These are phyloP conservation scores for Brassica balearica DNA, from an alignment of 441 rosid genomes.

Conservation along the genomic window DNA sequence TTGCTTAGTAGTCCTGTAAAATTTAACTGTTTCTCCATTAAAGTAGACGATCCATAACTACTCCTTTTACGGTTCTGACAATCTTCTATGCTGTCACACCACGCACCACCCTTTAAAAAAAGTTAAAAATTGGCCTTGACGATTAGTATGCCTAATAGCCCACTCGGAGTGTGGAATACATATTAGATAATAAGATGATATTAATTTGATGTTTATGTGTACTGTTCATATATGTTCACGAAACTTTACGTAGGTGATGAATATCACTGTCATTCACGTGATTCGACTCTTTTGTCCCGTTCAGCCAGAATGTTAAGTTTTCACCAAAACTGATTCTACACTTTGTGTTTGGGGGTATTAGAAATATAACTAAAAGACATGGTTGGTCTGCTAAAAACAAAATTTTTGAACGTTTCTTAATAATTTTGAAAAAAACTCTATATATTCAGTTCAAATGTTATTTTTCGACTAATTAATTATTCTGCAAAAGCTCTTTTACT, in stretches of 20 bases:
- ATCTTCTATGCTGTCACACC: conserved; percentile 78
- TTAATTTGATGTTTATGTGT: neutral
- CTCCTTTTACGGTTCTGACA: conserved; percentile 70
- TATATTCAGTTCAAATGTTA: too few species aligned
- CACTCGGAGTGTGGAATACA: neutral
- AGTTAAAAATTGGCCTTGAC: neutral
- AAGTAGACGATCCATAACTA: conserved; percentile 70
- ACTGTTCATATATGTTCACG: neutral
- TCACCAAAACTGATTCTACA: neutral
- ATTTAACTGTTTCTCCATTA: conserved; percentile 51
- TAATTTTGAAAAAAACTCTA: neutral
- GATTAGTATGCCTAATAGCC: neutral
- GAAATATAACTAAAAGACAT: neutral
- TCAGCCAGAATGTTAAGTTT: neutral
- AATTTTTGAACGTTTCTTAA: neutral
- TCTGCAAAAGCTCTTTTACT: too few species aligned
- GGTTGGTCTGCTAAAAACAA: neutral
- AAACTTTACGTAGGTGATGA: neutral
- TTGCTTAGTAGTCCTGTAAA: conserved; percentile 81
- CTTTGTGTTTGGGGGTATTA: neutral
- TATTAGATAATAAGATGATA: too few species aligned
- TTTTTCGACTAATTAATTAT: too few species aligned
- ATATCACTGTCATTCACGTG: neutral
- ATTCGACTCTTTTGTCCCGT: neutral
- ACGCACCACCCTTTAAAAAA: conserved; percentile 80